Conservation (phyloP, 345 rosid genomes). For the Alliaria petiolata region DNA sequence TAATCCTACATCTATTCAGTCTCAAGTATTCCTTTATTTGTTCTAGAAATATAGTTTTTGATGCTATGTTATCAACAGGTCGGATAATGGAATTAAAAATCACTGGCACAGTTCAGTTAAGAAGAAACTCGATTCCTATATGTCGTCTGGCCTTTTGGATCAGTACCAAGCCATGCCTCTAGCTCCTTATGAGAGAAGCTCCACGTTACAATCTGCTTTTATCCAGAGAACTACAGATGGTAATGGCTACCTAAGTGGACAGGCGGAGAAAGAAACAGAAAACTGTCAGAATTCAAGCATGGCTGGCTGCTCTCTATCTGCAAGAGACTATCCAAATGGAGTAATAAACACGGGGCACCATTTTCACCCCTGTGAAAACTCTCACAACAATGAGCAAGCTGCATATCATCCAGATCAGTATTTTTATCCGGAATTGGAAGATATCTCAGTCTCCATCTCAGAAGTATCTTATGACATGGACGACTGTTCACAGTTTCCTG, state of each 20-base stretch:
- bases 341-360: constrained; percentile 40
- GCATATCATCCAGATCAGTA: constrained; percentile 62
- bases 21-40: neutral
- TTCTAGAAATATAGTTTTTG: neutral
- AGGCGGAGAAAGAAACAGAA: constrained; percentile 51
- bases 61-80: constrained; percentile 54
- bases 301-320: constrained; percentile 60
- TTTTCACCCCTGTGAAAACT: constrained; percentile 40
- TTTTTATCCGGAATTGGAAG: constrained; percentile 48
- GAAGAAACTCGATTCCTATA: constrained; percentile 90
- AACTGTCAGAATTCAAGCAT: constrained; percentile 61
- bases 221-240: constrained; percentile 59
- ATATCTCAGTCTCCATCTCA: constrained; percentile 54
- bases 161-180: constrained; percentile 77
- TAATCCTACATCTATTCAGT: neutral
- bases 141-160: constrained; percentile 85
- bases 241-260: constrained; percentile 40
- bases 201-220: constrained; percentile 45
- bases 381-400: constrained; percentile 48
- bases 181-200: constrained; percentile 52
- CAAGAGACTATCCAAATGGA: constrained; percentile 42
- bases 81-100: constrained; percentile 96
- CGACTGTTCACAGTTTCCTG: constrained; percentile 51
- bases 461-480: constrained; percentile 58
- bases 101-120: constrained; percentile 99